Evolutionary conservation across 371 early-diverging fungal genomes (phyloP), one percentile per base, ranked within the genome.

Genomic region (Mucor lusitanicus): DNA sequence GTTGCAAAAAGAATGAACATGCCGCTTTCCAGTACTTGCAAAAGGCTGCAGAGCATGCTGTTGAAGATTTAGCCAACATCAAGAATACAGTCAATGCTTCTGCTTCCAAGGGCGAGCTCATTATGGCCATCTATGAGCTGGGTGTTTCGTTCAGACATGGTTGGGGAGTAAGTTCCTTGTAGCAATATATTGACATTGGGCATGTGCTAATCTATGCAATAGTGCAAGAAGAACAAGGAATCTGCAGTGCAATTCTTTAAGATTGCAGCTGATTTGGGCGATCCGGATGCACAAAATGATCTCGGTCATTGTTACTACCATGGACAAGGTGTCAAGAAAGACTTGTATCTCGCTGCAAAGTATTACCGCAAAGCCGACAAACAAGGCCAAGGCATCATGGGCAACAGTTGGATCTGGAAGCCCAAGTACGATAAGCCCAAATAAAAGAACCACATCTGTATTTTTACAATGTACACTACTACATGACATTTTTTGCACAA

Each of bases 181-280:
- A 42, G 8, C 17, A 37, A 23, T 27, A 12, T 57, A 8, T 3
- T n/a, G 15, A 21, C 42, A 23, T 39, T 7, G 33, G 4, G 12
- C 0, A 0, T 1, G 6, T 15, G 11, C 40, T 37, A 13, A 37
- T 37, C 1, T 37, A 37, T 37, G 13, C 40, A 40, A 12, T 35
- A 72, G 72, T 75, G 75, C 35, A 72, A 85, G 30, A 93, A 91
- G 70, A 87, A 90, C 73, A 92, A 93, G 71, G 87, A 88, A 64
- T 91, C 92, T 6, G 96, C 96, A 0, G 89, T 90, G 8, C 93
- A 95, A 65, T 97, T 95, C 68, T 92, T 94, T 74, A 91, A 92
- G 64, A 90, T 96, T 33, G 94, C 97, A 2, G 93, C 95, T 5
- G 88, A 94, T 61, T 79, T 94, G 64, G 94, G 92, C 23, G 94